Evolutionary conservation across 1,284 basidiomycete genomes (phyloP).

Genomic region (Uromyces viciae-fabae): DNA sequence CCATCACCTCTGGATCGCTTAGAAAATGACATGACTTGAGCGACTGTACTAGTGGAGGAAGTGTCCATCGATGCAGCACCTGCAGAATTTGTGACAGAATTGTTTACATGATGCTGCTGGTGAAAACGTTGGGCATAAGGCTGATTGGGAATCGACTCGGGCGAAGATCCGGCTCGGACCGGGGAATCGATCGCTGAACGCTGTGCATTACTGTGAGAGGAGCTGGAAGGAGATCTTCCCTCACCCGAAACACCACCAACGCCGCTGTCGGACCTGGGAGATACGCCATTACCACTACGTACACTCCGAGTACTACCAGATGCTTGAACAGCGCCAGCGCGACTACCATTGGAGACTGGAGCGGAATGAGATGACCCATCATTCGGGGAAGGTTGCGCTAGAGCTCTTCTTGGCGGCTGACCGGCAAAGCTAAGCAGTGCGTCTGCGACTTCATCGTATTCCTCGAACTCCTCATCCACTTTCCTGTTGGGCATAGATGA

Average conservation of each 20-base stretch:
- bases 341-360: conserved; percentile 6
- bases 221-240: conserved; percentile 12
- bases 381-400: conserved; percentile 13
- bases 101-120: background rate
- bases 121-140: background rate
- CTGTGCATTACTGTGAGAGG: conserved; percentile 4
- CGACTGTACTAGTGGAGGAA: background rate
- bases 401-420: conserved; percentile 17
- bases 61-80: background rate
- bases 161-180: conserved; percentile 15
- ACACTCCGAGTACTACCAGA: background rate
- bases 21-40: background rate
- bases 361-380: conserved; percentile 5
- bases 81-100: background rate
- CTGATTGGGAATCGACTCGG: background rate
- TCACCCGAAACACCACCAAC: conserved; percentile 12
- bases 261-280: conserved; percentile 11
- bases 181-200: conserved; percentile 17
- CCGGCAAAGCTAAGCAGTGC: conserved; percentile 37
- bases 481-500: conserved; percentile 19
- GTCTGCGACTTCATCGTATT: conserved; percentile 43
- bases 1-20: conserved; percentile 11
- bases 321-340: background rate
- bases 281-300: conserved; percentile 21
- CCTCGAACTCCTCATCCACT: conserved; percentile 40